Base-by-base conservation (phyloP, 2,329 filamentous ascomycete genomes). In the Colletotrichum tropicale region DNA sequence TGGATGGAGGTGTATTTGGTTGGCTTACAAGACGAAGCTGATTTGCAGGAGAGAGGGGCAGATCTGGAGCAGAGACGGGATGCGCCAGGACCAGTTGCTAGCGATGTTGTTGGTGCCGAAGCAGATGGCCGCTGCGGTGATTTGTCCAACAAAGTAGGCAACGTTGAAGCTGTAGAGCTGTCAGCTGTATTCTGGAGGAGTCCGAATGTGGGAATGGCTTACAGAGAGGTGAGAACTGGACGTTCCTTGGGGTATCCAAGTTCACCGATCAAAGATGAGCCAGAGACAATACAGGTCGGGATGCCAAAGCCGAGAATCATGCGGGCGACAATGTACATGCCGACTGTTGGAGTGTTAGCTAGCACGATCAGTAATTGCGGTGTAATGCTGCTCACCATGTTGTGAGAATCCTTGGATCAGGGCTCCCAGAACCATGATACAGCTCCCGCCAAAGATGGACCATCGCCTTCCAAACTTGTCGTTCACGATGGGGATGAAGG, bases 231-330 rank as follows among this genome's bases (percentile, higher is more conserved):
- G 71, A 92, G 77, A 55, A 91, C 85, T 0, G 90, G 86, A 70
- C 91, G 89, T 80, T 92, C 91, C 82, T 91, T 92, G 8, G 91
- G 90, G 80, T 92, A 89, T 4, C 87, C 88, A 13, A 93, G 83
- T 81, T 93, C 91, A 79, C 90, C 91, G 36, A 93, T 90, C 64
- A 92, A 82, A 8, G 89, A 87, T 2, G 91, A 91, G 7, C 88
- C 91, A 8, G 89, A 89, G 70, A 92, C 88, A 78, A 92, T 92
- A 77, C 88, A 89, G 62, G 89, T 90, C 0, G 89, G 88, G 74
- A 92, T 92, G 60, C 91, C 91, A 67, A 92, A 89, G 60, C 91
- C 91, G 32, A 93, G 86, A 28, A 93, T 84, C 78, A 92, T 87
- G 79, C 91, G 90, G 38, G 91, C 88, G 56, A 91, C 83, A 74